phyloP scores from a whole-genome alignment of 352 stramenopile genomes.

The Pythium sp. region DNA sequence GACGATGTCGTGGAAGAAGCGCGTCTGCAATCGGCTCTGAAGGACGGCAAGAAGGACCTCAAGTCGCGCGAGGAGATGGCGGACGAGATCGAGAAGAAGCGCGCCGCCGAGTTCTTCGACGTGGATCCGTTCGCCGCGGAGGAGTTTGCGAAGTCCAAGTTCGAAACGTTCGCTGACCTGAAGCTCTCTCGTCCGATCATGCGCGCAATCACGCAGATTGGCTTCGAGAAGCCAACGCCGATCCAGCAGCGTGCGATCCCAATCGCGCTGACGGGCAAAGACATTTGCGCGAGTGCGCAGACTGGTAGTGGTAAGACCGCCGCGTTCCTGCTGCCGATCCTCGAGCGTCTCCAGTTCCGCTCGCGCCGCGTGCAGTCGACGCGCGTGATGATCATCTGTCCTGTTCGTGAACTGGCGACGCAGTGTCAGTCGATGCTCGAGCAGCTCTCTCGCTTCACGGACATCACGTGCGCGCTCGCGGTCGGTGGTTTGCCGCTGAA shows the following conservation, averaged over 20 bases:
- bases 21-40: conserved; percentile 60
- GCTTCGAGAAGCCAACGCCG: conserved; percentile 96
- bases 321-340: conserved; percentile 96
- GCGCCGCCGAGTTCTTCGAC: conserved; percentile 82
- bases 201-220: conserved; percentile 94
- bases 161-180: conserved; percentile 95
- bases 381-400: conserved; percentile 96
- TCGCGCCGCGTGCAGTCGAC: conserved; percentile 84
- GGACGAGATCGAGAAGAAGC: conserved; percentile 76
- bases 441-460: conserved; percentile 94
- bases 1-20: conserved; percentile 79
- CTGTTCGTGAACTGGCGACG: conserved; percentile 96
- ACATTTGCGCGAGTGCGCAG: conserved; percentile 97
- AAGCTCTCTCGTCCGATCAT: conserved; percentile 97
- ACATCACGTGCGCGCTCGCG: conserved; percentile 91
- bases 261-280: conserved; percentile 92
- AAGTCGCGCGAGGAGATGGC: conserved; percentile 59
- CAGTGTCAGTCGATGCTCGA: conserved; percentile 96
- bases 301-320: conserved; percentile 98
- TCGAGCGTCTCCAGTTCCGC: conserved; percentile 96
- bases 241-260: conserved; percentile 94
- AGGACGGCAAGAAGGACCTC: conserved; percentile 50
- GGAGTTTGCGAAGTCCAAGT: conserved; percentile 77
- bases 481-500: conserved; percentile 92
- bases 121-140: conserved; percentile 72